phyloP scores from a whole-genome alignment of 2,329 filamentous ascomycete genomes.

The Talaromyces islandicus region DNA sequence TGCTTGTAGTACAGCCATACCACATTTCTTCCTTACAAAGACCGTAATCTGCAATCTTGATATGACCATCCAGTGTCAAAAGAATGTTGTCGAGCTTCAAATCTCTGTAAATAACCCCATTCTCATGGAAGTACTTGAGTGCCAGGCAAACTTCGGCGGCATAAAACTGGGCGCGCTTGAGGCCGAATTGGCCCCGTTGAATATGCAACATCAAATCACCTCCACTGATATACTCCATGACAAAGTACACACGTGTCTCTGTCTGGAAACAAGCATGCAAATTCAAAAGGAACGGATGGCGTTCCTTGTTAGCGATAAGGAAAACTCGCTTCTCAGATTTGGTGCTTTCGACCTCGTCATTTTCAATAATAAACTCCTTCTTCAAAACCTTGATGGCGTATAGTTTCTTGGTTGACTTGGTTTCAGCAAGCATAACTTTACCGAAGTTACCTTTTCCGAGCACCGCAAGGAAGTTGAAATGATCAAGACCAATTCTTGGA shows the following conservation, averaged over 20 bases:
- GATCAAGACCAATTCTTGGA: slow-evolving; percentile 83
- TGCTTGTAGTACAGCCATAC: slow-evolving; percentile 94
- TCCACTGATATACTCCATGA: slow-evolving; percentile 99
- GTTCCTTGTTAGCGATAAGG: slow-evolving; percentile 92
- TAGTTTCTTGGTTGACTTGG: slow-evolving; percentile 82
- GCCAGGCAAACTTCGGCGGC: slow-evolving; percentile 95
- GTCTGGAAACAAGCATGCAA: slow-evolving; percentile 98
- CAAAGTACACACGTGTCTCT: slow-evolving; percentile 96
- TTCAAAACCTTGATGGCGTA: slow-evolving; percentile 99
- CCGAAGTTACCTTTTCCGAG: slow-evolving; percentile 99
- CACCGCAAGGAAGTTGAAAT: slow-evolving; percentile 98
- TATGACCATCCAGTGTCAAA: slow-evolving; percentile 88
- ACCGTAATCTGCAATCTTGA: slow-evolving; percentile 98
- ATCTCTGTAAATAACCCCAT: slow-evolving; percentile 92
- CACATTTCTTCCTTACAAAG: slow-evolving; percentile 99
- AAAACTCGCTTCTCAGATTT: slow-evolving; percentile 97
- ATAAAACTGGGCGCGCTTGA: slow-evolving; percentile 97
- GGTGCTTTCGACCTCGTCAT: slow-evolving; percentile 97
- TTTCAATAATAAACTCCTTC: slow-evolving; percentile 99
- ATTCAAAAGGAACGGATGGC: slow-evolving; percentile 91
- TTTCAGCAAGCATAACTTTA: slow-evolving; percentile 99
- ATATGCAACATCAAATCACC: slow-evolving; percentile 99
- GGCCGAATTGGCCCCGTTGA: slow-evolving; percentile 90
- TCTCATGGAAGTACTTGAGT: slow-evolving; percentile 98
- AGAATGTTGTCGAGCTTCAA: slow-evolving; percentile 84